Evolutionary conservation across 2,329 filamentous ascomycete genomes (phyloP).

Genomic region (Daldinia eschscholtzii): DNA sequence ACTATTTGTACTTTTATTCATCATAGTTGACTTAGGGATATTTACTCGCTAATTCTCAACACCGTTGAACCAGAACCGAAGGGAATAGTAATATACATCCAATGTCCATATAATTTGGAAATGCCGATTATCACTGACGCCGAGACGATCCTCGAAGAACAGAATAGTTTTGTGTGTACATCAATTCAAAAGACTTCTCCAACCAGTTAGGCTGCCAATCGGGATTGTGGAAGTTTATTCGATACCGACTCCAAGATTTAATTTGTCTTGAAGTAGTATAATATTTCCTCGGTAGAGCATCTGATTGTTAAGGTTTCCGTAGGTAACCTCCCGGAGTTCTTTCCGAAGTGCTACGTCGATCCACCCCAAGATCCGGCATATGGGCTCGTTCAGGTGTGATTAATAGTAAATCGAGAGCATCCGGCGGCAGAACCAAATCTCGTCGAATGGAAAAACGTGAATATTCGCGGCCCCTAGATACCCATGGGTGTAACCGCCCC

Average conservation of each 20-base stretch:
- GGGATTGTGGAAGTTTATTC: neutral
- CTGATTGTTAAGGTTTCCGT: neutral
- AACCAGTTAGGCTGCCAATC: neutral
- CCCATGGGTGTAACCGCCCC: neutral
- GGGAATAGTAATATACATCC: neutral
- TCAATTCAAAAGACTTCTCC: too few species aligned
- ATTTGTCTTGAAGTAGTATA: neutral
- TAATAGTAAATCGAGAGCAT: slow-evolving; percentile 10
- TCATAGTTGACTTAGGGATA: neutral
- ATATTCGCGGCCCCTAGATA: neutral
- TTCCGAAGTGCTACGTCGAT: slow-evolving; percentile 25
- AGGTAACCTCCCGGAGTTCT: slow-evolving; percentile 13
- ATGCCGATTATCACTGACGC: neutral
- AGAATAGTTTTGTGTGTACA: neutral
- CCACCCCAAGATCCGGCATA: slow-evolving; percentile 26
- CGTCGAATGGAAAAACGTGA: neutral
- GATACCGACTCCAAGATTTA: neutral
- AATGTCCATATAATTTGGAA: neutral
- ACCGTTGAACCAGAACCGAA: too few species aligned
- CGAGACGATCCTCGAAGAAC: neutral
- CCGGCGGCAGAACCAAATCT: slow-evolving; percentile 14
- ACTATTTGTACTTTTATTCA: neutral
- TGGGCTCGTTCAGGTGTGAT: slow-evolving; percentile 13
- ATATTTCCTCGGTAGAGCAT: slow-evolving; percentile 11
- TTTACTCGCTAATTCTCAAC: neutral